These are phyloP conservation scores for Alternaria arborescens DNA, from an alignment of 2,329 filamentous ascomycete species.

Conservation along the genomic window DNA sequence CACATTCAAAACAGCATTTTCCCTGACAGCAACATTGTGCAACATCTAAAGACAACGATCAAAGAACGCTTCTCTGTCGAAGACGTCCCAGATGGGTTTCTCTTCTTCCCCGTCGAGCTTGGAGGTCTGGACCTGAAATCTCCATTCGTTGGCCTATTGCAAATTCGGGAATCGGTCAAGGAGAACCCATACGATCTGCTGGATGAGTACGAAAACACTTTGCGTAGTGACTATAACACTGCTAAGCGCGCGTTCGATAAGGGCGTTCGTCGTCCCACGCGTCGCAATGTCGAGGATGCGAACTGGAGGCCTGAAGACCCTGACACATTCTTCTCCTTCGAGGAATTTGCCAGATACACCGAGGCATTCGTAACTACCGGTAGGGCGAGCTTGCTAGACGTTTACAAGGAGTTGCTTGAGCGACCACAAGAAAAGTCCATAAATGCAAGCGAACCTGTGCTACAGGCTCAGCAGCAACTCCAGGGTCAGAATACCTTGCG, in stretches of 20 bases:
- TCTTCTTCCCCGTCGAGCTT: conserved; percentile 62
- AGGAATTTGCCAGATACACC: conserved; percentile 35
- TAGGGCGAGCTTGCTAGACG: conserved; percentile 22
- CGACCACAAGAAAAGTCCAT: conserved; percentile 33
- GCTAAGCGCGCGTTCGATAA: conserved; percentile 43
- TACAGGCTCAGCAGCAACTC: conserved; percentile 34
- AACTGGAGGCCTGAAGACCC: conserved; percentile 23
- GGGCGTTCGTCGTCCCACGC: conserved; percentile 17
- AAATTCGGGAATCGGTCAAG: conserved; percentile 49
- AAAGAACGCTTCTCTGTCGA: conserved; percentile 60
- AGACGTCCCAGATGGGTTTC: conserved; percentile 60
- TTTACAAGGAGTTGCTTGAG: conserved; percentile 32
- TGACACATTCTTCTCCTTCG: conserved; percentile 39
- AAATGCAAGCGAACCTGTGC: conserved; percentile 26
- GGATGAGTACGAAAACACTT: conserved; percentile 52
- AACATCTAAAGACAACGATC: conserved; percentile 59
- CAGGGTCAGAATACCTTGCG: conserved; percentile 29
- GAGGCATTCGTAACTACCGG: conserved; percentile 23
- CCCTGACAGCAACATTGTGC: conserved; percentile 41
- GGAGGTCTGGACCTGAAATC: conserved; percentile 62
- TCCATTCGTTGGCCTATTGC: conserved; percentile 59
- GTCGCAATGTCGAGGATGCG: conserved; percentile 13
- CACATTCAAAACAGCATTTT: conserved; percentile 62
- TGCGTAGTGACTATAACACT: conserved; percentile 47
- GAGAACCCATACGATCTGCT: conserved; percentile 53